Conservation (phyloP, 495 filamentous ascomycete species). For the Podospora pseudocomata region DNA sequence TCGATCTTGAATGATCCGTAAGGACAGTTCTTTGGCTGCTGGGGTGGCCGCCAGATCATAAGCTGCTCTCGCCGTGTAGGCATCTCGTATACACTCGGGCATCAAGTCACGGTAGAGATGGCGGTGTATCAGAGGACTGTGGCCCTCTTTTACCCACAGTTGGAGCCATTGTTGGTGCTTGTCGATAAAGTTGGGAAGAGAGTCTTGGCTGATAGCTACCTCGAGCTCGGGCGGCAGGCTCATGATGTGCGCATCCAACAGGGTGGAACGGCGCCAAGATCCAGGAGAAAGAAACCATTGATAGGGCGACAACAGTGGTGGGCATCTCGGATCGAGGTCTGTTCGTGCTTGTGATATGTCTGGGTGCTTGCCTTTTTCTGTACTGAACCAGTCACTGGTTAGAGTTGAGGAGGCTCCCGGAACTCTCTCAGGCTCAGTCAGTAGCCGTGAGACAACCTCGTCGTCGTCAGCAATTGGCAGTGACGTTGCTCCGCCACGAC, state of each 20-base stretch:
- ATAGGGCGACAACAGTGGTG: conserved; percentile 5
- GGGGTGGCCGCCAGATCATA: conserved; percentile 21
- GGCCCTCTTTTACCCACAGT: conserved; percentile 25
- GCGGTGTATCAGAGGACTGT: conserved; percentile 38
- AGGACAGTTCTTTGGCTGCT: conserved; percentile 17
- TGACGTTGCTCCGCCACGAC: background rate
- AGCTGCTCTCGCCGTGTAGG: conserved; percentile 28
- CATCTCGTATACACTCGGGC: conserved; percentile 32
- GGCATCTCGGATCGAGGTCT: background rate
- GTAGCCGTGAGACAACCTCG: background rate
- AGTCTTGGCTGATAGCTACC: conserved; percentile 19
- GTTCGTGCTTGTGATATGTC: background rate
- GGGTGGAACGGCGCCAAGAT: conserved; percentile 6
- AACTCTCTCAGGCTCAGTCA: background rate
- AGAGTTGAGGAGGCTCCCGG: background rate
- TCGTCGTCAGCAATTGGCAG: background rate
- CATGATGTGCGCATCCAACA: background rate
- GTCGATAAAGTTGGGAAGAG: conserved; percentile 24
- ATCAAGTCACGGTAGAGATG: conserved; percentile 32
- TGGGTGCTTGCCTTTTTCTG: background rate
- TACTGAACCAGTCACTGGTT: background rate
- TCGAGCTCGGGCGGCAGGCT: background rate
- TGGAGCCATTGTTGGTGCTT: conserved; percentile 26
- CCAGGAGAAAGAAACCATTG: conserved; percentile 18
- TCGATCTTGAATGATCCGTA: conserved; percentile 29